Percentiles rank a stretch among this genome's conserved stretches.
These are phyloP conservation scores for Graphiopsis chlorocephala DNA, from an alignment of 2,329 filamentous ascomycete genomes.

Conservation along the genomic window DNA sequence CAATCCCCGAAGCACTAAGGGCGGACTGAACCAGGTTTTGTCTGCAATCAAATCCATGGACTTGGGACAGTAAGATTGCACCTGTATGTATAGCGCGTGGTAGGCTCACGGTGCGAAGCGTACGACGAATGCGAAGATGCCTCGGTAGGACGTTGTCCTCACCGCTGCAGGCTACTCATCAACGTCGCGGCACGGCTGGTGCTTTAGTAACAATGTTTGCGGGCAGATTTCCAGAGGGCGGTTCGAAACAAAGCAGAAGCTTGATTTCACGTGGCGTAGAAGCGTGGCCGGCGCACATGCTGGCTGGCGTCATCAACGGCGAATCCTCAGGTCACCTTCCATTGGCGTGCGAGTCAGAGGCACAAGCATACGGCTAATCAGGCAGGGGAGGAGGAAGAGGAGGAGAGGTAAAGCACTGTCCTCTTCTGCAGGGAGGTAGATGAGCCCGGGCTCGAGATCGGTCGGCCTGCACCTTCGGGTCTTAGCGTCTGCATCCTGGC, in stretches of 20 bases:
- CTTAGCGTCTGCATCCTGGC: not conserved
- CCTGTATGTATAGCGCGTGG: not conserved
- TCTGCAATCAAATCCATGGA: not conserved
- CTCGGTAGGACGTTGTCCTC: not conserved
- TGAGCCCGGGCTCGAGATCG: not conserved
- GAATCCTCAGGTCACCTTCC: slow-evolving; percentile 7
- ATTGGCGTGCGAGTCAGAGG: slow-evolving; percentile 4
- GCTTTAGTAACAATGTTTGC: not conserved
- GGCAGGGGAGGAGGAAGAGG: not conserved
- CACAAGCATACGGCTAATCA: not conserved
- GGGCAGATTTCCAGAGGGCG: not conserved
- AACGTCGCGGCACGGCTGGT: not conserved
- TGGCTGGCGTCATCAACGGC: slow-evolving; percentile 15
- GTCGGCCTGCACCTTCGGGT: not conserved
- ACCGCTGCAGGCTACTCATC: not conserved
- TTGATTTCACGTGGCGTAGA: slow-evolving; percentile 10
- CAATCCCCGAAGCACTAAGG: not conserved
- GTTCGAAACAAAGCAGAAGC: slow-evolving; percentile 9
- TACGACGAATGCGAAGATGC: not conserved
- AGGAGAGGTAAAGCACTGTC: not conserved
- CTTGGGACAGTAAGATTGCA: not conserved
- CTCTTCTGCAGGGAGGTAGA: not conserved
- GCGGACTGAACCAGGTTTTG: not conserved
- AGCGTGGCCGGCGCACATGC: not conserved
- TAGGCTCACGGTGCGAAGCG: not conserved